These are phyloP conservation scores for Apiospora malaysiana DNA, from an alignment of 2,329 filamentous ascomycete species.

Conservation along the genomic window DNA sequence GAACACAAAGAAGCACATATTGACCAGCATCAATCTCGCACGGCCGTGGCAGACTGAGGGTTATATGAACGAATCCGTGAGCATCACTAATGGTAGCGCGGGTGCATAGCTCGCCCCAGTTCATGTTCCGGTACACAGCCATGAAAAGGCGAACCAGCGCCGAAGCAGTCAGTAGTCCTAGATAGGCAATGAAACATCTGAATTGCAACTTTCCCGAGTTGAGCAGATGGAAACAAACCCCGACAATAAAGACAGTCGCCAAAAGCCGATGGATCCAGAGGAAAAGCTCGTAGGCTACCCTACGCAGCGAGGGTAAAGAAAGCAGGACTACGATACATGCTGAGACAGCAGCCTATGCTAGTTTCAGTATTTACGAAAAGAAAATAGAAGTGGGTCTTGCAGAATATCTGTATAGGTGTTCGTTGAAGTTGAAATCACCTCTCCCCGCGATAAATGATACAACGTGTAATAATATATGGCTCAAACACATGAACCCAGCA, in stretches of 20 bases:
- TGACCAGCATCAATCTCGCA: conserved; percentile 18
- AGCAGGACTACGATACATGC: background rate
- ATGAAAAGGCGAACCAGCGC: background rate
- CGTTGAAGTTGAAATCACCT: background rate
- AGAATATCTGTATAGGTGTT: conserved; percentile 5
- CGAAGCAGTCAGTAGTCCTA: background rate
- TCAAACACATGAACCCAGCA: conserved; percentile 4
- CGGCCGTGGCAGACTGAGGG: conserved; percentile 11
- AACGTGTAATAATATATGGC: background rate
- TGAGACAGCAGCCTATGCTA: conserved; percentile 5
- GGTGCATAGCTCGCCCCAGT: conserved; percentile 13
- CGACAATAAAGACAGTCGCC: background rate
- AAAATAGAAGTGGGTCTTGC: background rate
- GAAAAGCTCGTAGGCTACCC: conserved; percentile 7
- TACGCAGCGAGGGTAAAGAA: background rate
- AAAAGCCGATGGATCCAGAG: conserved; percentile 4
- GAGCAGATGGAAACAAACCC: background rate
- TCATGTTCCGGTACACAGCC: conserved; percentile 5
- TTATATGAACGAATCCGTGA: conserved; percentile 10
- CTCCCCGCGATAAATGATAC: background rate
- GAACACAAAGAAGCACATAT: conserved; percentile 14
- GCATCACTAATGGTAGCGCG: conserved; percentile 6
- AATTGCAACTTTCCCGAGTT: background rate
- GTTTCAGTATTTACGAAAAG: background rate
- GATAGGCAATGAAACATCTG: conserved; percentile 1